phyloP scores from a whole-genome alignment of 2,329 filamentous ascomycete species.

The Bipolaris gigantea region DNA sequence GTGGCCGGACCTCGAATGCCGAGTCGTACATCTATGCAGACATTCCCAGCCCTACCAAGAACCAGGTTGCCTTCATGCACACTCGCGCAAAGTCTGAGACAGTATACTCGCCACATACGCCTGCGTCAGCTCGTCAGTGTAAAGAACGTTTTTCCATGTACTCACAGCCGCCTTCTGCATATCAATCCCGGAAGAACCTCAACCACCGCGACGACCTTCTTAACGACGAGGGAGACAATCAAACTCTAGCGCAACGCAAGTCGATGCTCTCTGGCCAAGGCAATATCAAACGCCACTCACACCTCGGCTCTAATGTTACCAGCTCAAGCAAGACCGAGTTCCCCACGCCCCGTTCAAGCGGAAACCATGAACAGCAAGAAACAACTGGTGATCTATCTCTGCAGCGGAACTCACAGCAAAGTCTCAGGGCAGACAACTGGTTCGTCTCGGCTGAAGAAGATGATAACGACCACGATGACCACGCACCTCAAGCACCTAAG shows the following conservation, averaged over 20 bases:
- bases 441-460: slow-evolving; percentile 43
- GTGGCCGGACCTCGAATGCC: slow-evolving; percentile 38
- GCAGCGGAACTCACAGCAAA: slow-evolving; percentile 35
- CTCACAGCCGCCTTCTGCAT: slow-evolving; percentile 39
- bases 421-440: slow-evolving; percentile 53
- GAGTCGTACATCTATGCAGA: slow-evolving; percentile 35
- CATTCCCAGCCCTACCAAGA: slow-evolving; percentile 39
- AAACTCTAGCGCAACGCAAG: slow-evolving; percentile 41
- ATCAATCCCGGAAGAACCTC: slow-evolving; percentile 45
- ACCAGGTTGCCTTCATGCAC: slow-evolving; percentile 75
- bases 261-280: slow-evolving; percentile 39
- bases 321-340: slow-evolving; percentile 37
- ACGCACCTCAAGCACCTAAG: slow-evolving; percentile 17
- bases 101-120: slow-evolving; percentile 55
- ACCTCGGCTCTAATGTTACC: slow-evolving; percentile 31
- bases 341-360: slow-evolving; percentile 33
- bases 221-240: slow-evolving; percentile 29
- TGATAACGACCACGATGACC: slow-evolving; percentile 16
- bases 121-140: slow-evolving; percentile 57
- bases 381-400: slow-evolving; percentile 34
- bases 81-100: slow-evolving; percentile 69
- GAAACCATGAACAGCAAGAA: slow-evolving; percentile 5
- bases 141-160: slow-evolving; percentile 53
- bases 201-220: slow-evolving; percentile 38
- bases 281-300: slow-evolving; percentile 37